Evolutionary conservation across 2,329 filamentous ascomycete genomes (phyloP).

Genomic region (Diaporthe destruens): DNA sequence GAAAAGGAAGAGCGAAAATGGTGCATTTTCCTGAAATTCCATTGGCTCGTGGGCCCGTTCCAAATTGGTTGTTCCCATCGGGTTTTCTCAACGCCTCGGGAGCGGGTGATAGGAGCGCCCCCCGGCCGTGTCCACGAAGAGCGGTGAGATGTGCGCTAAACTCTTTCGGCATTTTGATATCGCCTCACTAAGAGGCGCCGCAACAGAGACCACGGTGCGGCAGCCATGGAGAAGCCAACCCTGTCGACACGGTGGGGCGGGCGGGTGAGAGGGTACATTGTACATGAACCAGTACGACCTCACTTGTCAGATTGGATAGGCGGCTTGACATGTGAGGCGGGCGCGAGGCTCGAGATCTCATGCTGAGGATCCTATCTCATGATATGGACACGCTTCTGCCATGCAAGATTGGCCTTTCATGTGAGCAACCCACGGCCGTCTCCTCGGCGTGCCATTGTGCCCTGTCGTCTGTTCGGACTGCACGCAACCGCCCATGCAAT

Average conservation of each 20-base stretch:
- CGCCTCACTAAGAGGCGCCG: conserved; percentile 42
- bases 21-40: conserved; percentile 33
- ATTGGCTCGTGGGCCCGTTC: conserved; percentile 33
- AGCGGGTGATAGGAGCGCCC: conserved; percentile 37
- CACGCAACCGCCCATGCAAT: conserved; percentile 19
- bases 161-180: conserved; percentile 39
- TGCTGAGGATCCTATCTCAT: conserved; percentile 3
- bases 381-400: conserved; percentile 22
- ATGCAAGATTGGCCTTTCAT: conserved; percentile 36
- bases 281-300: conserved; percentile 31
- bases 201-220: conserved; percentile 41
- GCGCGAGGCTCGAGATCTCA: conserved; percentile 30
- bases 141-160: conserved; percentile 41
- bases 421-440: conserved; percentile 27
- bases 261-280: conserved; percentile 11
- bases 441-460: conserved; percentile 26
- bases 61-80: conserved; percentile 22
- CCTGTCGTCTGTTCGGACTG: conserved; percentile 24
- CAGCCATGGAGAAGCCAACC: conserved; percentile 27
- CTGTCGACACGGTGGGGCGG: conserved; percentile 27
- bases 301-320: conserved; percentile 21
- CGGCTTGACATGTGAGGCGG: conserved; percentile 37
- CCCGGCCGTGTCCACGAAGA: conserved; percentile 40
- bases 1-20: conserved; percentile 27
- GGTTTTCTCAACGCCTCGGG: conserved; percentile 29